These are phyloP conservation scores for Nannochloris sp. DNA, from an alignment of 139 green algal species.

Conservation along the genomic window DNA sequence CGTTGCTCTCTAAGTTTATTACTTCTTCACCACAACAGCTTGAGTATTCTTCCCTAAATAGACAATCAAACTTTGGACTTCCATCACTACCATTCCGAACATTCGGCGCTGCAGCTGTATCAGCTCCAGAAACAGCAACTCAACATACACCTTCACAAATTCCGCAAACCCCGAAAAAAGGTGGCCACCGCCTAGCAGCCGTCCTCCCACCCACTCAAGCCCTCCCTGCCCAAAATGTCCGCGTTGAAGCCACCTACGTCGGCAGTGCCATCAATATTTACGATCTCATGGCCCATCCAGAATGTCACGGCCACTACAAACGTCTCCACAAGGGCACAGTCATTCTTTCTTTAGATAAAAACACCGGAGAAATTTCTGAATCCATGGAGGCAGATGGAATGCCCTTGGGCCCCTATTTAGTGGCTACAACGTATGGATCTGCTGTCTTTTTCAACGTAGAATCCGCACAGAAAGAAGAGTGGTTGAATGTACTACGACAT, in stretches of 20 bases:
- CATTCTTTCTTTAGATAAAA: conserved; percentile 9
- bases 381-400: conserved; percentile 18
- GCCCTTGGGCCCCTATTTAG: conserved; percentile 39
- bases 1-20: no score
- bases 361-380: background rate
- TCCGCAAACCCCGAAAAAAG: no score
- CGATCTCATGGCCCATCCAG: conserved; percentile 9
- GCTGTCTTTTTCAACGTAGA: conserved; percentile 53
- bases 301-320: conserved; percentile 19
- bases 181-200: no score
- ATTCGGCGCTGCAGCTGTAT: no score
- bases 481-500: background rate
- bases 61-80: no score
- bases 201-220: no score
- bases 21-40: no score
- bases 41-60: no score
- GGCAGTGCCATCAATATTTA: background rate
- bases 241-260: conserved; percentile 6
- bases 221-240: background rate
- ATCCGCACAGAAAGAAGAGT: conserved; percentile 8
- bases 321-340: conserved; percentile 25
- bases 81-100: no score
- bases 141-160: no score
- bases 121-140: no score
- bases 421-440: conserved; percentile 41